Evolutionary conservation across 129 eudicot species (phyloP), one percentile per base, ranked within the genome.

Genomic region (Flaveria sonorensis): DNA sequence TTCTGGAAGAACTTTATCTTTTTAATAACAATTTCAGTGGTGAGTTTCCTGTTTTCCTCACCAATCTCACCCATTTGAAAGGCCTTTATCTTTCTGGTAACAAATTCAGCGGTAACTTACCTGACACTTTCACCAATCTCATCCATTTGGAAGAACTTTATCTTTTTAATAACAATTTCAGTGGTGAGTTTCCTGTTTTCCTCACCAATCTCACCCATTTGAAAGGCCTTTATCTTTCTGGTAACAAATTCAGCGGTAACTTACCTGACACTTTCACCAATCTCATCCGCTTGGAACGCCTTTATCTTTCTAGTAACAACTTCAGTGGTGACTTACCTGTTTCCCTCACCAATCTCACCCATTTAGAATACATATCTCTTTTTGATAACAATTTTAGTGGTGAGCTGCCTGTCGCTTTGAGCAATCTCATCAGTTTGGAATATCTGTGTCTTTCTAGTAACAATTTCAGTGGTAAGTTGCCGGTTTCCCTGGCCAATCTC

Each of bases 341-440:
- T 21, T 20, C 59, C 3, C 7, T 74, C n/a, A 24, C 57, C 45
- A 74, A 21, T 46, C 64, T 71, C 48, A 13, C 28, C 26, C 11
- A 2, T 9, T 61, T 61, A 45, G 5, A 21, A 42, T 1, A 1
- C 1, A 60, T 74, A 7, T 2, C 0, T 30, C 36, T 30, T n/a
- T n/a, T n/a, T n/a, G n/a, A 7, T 63, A 48, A 70, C 21, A 50
- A 13, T 23, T 46, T 47, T 15, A 24, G 3, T 26, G 75, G 62
- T 40, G 6, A 32, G 19, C 8, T 42, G 20, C 26, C 28, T 8
- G 52, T 14, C 23, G 59, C 45, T 12, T 5, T 75, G 18, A 7
- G 47, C 32, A 75, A 26, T 30, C 71, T 75, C 48, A 26, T 18
- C 18, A 70, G 2, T 4, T 74, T 74, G 62, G 42, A 59, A 20